Conservation (phyloP, 2,329 filamentous ascomycete genomes). For the Phialocephala sp. region DNA sequence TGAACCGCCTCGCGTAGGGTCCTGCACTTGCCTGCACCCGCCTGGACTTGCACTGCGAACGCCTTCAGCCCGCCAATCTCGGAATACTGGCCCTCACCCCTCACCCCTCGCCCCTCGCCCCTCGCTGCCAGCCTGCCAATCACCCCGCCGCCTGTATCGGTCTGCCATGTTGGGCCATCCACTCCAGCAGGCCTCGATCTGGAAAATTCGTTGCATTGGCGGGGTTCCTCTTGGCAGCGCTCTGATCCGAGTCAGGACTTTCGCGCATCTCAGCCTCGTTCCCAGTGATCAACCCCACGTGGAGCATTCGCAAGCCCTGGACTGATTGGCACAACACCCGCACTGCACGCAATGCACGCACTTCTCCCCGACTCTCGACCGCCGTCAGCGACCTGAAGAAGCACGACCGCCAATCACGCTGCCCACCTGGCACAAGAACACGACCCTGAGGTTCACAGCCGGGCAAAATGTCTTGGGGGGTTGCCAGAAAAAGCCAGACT, state of each 20-base stretch:
- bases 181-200: neutral
- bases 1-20: neutral
- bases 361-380: neutral
- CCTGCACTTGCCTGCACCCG: neutral
- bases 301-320: neutral
- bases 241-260: neutral
- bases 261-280: constrained; percentile 25
- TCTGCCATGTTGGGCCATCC: neutral
- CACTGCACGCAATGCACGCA: neutral
- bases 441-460: constrained; percentile 9
- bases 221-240: neutral
- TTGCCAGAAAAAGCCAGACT: neutral
- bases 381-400: neutral
- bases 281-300: constrained; percentile 32
- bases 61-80: neutral
- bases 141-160: neutral
- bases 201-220: neutral
- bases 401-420: neutral
- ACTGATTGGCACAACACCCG: constrained; percentile 1
- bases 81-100: neutral
- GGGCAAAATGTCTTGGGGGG: neutral
- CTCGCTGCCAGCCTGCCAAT: neutral
- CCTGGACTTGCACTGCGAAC: neutral
- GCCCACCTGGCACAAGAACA: constrained; percentile 25
- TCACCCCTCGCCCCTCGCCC: neutral